Evolutionary conservation across 1,139 yeast species (phyloP).

Genomic region (Geotrichum europaeum): DNA sequence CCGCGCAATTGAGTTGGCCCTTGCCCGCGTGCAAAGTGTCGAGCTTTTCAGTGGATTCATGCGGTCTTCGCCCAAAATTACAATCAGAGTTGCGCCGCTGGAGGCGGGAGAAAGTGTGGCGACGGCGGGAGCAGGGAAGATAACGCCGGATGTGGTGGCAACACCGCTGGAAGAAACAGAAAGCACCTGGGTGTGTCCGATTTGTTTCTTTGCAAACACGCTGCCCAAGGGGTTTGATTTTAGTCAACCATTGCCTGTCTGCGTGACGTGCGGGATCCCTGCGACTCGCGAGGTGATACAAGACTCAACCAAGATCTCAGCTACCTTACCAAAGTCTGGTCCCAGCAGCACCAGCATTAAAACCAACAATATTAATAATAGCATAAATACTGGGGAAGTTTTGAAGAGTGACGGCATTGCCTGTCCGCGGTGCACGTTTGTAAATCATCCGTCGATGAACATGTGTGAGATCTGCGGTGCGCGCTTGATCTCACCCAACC

Average conservation of each 20-base stretch:
- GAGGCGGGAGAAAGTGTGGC: constrained; percentile 1
- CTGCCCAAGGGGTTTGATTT: constrained; percentile 26
- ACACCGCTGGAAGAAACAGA: constrained; percentile 9
- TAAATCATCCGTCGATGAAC: constrained; percentile 71
- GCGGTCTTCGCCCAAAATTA: constrained; percentile 73
- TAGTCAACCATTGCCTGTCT: constrained; percentile 42
- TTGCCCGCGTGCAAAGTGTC: constrained; percentile 42
- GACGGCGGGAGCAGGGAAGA: neutral
- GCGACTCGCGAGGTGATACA: constrained; percentile 38
- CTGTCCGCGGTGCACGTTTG: constrained; percentile 80
- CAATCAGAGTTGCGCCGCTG: constrained; percentile 34
- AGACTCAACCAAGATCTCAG: constrained; percentile 24
- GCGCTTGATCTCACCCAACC: constrained; percentile 39
- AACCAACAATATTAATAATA: neutral
- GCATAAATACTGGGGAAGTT: neutral
- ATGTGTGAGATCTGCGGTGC: constrained; percentile 87
- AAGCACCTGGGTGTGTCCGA: constrained; percentile 71
- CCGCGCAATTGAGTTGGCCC: constrained; percentile 46
- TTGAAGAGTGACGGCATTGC: constrained; percentile 37
- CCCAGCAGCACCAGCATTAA: neutral
- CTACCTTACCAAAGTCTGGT: neutral
- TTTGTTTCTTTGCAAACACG: constrained; percentile 67
- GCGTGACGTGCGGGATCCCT: constrained; percentile 73
- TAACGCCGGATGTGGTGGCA: neutral
- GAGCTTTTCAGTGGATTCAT: constrained; percentile 56